A percentile compares a stretch with the other conserved stretches of the same genome.
Conservation (phyloP, 1,139 yeast genomes). For the Debaryomyces sp. region DNA sequence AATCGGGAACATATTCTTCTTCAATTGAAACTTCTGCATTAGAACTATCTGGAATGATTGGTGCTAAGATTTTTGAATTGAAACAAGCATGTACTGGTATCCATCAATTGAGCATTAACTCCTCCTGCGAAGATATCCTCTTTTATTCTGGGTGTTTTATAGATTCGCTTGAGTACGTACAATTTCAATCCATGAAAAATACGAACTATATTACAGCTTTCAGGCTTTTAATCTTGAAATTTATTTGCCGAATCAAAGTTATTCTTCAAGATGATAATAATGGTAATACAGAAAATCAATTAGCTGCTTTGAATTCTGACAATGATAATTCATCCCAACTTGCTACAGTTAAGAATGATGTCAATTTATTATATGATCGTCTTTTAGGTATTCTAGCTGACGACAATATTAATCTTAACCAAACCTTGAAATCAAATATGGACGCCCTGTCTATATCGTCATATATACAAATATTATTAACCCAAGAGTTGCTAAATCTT, state of each 20-base stretch:
- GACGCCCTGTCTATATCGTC: slow-evolving; percentile 14
- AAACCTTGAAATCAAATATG: slow-evolving; percentile 14
- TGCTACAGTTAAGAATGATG: not conserved
- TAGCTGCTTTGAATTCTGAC: slow-evolving; percentile 15
- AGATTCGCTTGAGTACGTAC: slow-evolving; percentile 19
- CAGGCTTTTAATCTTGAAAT: slow-evolving; percentile 17
- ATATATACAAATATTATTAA: slow-evolving; percentile 20
- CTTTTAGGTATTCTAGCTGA: slow-evolving; percentile 13
- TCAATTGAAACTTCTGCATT: slow-evolving; percentile 51
- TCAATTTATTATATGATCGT: slow-evolving; percentile 4
- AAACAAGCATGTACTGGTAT: slow-evolving; percentile 14
- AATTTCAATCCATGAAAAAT: slow-evolving; percentile 14
- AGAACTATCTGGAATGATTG: slow-evolving; percentile 60
- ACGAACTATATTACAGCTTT: slow-evolving; percentile 11
- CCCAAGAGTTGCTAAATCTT: slow-evolving; percentile 38
- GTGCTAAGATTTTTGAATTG: slow-evolving; percentile 46
- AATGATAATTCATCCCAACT: slow-evolving; percentile 6
- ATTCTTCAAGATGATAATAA: not conserved
- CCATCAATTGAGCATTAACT: slow-evolving; percentile 17
- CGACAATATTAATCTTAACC: slow-evolving; percentile 12
- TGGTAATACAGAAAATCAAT: slow-evolving; percentile 9
- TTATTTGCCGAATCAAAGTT: slow-evolving; percentile 8
- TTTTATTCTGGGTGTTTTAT: slow-evolving; percentile 7
- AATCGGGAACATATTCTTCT: slow-evolving; percentile 33
- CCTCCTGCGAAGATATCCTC: slow-evolving; percentile 16